A percentile compares a stretch with the other conserved stretches of the same genome.
These are phyloP conservation scores for Plantago rigida DNA, from an alignment of 305 asterid species.

Conservation along the genomic window DNA sequence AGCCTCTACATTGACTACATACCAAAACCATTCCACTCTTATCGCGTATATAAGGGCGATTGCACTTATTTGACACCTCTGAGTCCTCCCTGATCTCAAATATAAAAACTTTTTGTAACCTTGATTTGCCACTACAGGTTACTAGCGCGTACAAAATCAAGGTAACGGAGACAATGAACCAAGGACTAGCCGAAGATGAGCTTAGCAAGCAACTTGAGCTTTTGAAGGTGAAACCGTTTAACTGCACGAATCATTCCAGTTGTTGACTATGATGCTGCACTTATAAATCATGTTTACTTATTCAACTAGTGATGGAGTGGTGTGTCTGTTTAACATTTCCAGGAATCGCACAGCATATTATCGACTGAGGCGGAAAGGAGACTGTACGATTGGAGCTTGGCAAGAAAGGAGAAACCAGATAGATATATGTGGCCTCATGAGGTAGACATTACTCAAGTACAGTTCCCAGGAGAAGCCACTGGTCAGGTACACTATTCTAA, in stretches of 20 bases:
- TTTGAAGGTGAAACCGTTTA: slow-evolving; percentile 29
- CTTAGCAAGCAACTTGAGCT: slow-evolving; percentile 40
- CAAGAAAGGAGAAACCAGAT: slow-evolving; percentile 45
- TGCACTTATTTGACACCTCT: too few relatives aligned
- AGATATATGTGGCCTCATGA: slow-evolving; percentile 62
- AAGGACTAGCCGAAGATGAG: slow-evolving; percentile 44
- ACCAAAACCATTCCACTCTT: too few relatives aligned
- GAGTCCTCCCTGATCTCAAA: too few relatives aligned
- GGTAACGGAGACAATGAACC: slow-evolving; percentile 38
- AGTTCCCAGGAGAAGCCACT: slow-evolving; percentile 39
- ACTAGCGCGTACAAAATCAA: slow-evolving; percentile 42
- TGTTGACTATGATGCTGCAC: background rate
- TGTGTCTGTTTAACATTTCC: background rate
- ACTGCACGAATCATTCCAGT: background rate
- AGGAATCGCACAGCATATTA: slow-evolving; percentile 56
- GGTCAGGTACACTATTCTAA: slow-evolving; percentile 38
- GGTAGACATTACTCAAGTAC: slow-evolving; percentile 45
- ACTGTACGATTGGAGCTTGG: slow-evolving; percentile 76
- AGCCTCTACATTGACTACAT: too few relatives aligned
- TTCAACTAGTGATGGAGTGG: background rate
- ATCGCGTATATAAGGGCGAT: too few relatives aligned
- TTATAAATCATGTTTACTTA: background rate
- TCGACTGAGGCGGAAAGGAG: slow-evolving; percentile 59
- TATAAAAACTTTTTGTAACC: too few relatives aligned
- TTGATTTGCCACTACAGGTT: slow-evolving; percentile 31